Evolutionary conservation across 1,139 yeast species (phyloP), one percentile per base, ranked within the genome.

Genomic region (Insectozyma bohioensis): DNA sequence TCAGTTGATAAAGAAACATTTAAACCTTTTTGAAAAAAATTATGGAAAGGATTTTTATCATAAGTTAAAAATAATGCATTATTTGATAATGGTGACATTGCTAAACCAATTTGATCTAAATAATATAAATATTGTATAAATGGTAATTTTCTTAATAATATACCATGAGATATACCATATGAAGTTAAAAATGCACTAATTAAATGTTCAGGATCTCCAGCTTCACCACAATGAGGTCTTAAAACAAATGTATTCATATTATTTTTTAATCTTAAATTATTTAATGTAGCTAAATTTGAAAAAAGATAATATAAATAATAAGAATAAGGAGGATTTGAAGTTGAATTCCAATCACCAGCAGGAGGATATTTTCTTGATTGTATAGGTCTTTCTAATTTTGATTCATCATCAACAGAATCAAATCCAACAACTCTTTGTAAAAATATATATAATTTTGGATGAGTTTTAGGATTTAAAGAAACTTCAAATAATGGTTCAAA

Each of bases 181-280:
- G 97, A 80, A 0, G 95, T 79, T 51, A 94, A 63, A 52, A 85
- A 94, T 1, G 98, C 94, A 36, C 92, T 75, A 27, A 90, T 87
- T 54, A 94, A 72, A 63, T 94, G 98, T 51, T 90, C 97, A 1
- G 98, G 97, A 51, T 94, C 97, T 35, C 99, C 99, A 5, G 98
- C 99, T 61, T 94, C 99, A 44, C 99, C 99, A 49, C 96, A 86
- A 57, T 94, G 99, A 2, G 99, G 99, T 51, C 98, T 77, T 48
- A 94, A 67, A 12, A 87, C 95, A 60, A 94, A 82, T 0, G 97
- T 90, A 54, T 86, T 90, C 61, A 76, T 85, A 0, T 85, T 83
- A 35, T 88, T 71, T 41, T 66, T 71, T 26, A 70, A 63, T 60
- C 99, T 78, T 75, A 92, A 81, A 43, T 81, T 78, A 56, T 94